These are phyloP conservation scores for Globisporangium emineosum DNA, from an alignment of 352 stramenopile species.

Conservation along the genomic window DNA sequence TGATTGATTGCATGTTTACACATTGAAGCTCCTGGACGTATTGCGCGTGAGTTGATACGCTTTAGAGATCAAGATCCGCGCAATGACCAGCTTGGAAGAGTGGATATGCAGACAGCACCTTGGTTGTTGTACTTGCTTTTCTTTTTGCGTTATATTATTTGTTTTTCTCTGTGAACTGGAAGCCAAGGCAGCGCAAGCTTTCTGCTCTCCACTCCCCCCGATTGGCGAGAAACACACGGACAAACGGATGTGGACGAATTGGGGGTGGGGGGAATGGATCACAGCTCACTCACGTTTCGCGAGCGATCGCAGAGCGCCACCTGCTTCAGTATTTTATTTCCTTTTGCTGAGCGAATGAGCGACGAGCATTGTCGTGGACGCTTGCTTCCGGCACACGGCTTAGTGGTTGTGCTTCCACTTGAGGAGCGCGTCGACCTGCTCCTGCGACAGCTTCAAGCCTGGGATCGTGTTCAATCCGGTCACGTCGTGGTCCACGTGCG, in stretches of 20 bases:
- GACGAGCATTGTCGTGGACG: not conserved
- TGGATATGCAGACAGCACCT: not conserved
- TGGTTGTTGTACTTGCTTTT: not conserved
- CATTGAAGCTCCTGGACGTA: not conserved
- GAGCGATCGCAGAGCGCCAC: not conserved
- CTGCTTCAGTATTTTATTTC: not conserved
- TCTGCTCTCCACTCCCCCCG: not conserved
- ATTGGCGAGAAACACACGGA: not conserved
- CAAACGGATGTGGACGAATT: not conserved
- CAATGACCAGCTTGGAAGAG: not conserved
- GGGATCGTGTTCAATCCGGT: slow-evolving; percentile 64
- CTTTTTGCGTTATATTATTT: slow-evolving; percentile 3
- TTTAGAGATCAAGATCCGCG: not conserved
- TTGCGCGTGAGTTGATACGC: not conserved
- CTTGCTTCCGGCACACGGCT: slow-evolving; percentile 5
- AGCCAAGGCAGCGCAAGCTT: not conserved
- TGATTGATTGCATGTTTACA: not conserved
- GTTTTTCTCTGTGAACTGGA: not conserved
- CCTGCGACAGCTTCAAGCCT: slow-evolving; percentile 58
- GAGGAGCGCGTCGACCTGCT: slow-evolving; percentile 75
- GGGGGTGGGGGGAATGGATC: not conserved
- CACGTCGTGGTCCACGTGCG: slow-evolving; percentile 76
- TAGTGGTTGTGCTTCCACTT: slow-evolving; percentile 91
- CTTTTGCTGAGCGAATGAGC: not conserved
- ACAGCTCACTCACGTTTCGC: not conserved